Evolutionary conservation across 208 protist genomes (phyloP), one percentile per base, ranked within the genome.

Genomic region (Endotrypanum monterogeii): DNA sequence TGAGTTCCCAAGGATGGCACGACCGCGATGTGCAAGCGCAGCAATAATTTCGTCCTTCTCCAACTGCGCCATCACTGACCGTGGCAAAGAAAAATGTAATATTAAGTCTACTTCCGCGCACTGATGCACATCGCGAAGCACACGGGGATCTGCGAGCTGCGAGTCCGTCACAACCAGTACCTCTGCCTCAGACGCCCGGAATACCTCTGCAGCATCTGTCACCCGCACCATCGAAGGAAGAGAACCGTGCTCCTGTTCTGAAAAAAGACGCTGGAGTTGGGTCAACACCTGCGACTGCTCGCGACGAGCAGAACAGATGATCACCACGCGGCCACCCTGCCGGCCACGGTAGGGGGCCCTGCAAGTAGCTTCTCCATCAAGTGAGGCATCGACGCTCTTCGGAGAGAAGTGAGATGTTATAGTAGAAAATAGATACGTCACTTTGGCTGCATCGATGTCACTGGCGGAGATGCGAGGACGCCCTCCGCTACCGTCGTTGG

Each of bases 71-170:
- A 76, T 83, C 51, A 88, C 66, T n/a, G 44, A 14, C 23, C 86
- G 82, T 23, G 89, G 85, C 60, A 94, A 71, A 30, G 78, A 86
- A 71, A 85, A 91, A 75, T 94, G 88, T 52, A 94, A 28, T 11
- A 94, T 54, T 28, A 89, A 20, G 32, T 77, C 71, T 7, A 85
- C 72, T 9, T 67, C 30, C 11, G 74, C 62, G 57, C 73, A 78
- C 6, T 78, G 70, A 44, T 74, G 73, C 46, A 79, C 55, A 58
- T 74, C 67, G 30, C 65, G 69, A 62, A 79, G 68, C 50, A 83
- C 76, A 8, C 80, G 79, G 32, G 52, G 48, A 32, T 85, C 79
- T 0, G 79, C 67, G 63, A 92, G 71, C 83, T 92, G 85, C 46
- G 82, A 58, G 74, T 92, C 82, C 32, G 82, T 83, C 67, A 89